Evolutionary conservation across 345 rosid genomes (phyloP).

Genomic region (Eucalyptus pauciflora): DNA sequence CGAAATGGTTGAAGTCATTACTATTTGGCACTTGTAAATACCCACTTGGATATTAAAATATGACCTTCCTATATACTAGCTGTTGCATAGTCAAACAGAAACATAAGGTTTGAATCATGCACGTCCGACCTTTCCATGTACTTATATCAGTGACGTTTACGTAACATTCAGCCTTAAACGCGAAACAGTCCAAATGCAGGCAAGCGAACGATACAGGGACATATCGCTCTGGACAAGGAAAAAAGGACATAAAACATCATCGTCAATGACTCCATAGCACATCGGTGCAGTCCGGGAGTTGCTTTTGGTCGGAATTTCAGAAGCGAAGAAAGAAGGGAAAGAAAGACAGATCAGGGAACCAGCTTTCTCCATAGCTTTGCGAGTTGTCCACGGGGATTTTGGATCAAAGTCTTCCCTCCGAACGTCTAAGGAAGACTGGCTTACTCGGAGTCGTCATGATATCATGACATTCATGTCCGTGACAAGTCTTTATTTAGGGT

Average conservation of each 20-base stretch:
- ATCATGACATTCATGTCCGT: neutral
- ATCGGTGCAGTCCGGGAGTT: neutral
- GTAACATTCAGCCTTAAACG: neutral
- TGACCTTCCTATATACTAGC: neutral
- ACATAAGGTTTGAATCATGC: neutral
- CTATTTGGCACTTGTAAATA: neutral
- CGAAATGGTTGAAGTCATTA: neutral
- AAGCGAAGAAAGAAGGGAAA: neutral
- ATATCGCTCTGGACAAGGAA: neutral
- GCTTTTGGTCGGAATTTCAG: neutral
- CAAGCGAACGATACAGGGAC: neutral
- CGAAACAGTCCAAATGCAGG: neutral
- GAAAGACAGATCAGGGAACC: neutral
- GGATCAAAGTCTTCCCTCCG: neutral
- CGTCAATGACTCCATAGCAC: neutral
- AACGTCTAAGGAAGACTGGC: neutral
- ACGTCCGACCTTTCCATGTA: neutral
- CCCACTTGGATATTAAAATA: neutral
- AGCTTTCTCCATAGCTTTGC: neutral
- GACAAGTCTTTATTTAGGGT: neutral
- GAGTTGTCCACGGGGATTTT: neutral
- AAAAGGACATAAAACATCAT: neutral
- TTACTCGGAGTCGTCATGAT: neutral
- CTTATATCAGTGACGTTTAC: neutral
- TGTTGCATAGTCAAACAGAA: neutral